phyloP scores from a whole-genome alignment of 768 basidiomycete species.

The Lanmaoa pseudosensibilis region DNA sequence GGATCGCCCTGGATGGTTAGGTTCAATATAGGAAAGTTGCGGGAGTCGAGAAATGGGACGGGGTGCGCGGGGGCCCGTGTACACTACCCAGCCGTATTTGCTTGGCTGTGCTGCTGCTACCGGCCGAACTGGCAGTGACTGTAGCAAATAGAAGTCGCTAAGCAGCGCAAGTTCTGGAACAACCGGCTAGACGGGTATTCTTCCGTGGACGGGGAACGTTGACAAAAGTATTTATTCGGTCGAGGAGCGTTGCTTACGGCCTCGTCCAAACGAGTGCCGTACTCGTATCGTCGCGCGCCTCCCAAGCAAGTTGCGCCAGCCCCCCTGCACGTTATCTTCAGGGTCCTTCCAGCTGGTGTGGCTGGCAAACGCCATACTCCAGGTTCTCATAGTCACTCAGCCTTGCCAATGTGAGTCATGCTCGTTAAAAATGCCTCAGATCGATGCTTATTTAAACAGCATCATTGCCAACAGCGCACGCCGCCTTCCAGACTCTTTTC shows the following conservation, averaged over 20 bases:
- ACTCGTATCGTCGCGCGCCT: not conserved
- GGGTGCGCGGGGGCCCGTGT: conserved; percentile 24
- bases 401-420: conserved; percentile 2
- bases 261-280: not conserved
- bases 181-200: conserved; percentile 23
- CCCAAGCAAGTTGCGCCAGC: not conserved
- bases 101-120: conserved; percentile 18
- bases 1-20: not conserved
- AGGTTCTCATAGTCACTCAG: not conserved
- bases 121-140: not conserved
- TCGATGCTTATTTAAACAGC: conserved; percentile 12
- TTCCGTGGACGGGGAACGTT: conserved; percentile 6
- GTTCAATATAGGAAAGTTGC: not conserved
- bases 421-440: not conserved
- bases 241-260: not conserved
- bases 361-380: conserved; percentile 1
- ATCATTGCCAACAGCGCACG: not conserved
- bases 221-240: conserved; percentile 12
- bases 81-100: not conserved
- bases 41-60: not conserved
- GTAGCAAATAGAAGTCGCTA: not conserved
- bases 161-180: not conserved
- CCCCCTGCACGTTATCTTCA: conserved; percentile 1
- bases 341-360: not conserved
- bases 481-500: not conserved